Percentiles rank a stretch among this genome's conserved stretches.
Conservation (phyloP, 1,139 yeast species). For the Pichia sp. region DNA sequence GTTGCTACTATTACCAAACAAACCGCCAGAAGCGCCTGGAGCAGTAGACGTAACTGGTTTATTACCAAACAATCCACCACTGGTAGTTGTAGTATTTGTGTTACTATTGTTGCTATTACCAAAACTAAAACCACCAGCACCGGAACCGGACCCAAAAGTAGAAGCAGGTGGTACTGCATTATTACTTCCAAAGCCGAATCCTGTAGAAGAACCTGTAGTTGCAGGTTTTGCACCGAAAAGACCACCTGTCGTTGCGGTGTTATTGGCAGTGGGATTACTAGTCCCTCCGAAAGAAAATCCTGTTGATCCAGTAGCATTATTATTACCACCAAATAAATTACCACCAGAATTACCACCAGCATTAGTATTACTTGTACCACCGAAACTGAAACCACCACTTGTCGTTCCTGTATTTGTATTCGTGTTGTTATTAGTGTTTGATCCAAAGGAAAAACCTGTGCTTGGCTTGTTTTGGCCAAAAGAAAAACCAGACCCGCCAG, state of each 20-base stretch:
- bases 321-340: background rate
- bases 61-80: constrained; percentile 10
- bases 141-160: constrained; percentile 7
- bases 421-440: constrained; percentile 27
- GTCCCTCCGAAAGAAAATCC: constrained; percentile 39
- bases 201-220: background rate
- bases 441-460: constrained; percentile 38
- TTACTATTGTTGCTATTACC: constrained; percentile 7
- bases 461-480: constrained; percentile 11
- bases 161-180: constrained; percentile 3
- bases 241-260: constrained; percentile 10
- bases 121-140: constrained; percentile 13
- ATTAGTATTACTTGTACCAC: constrained; percentile 2
- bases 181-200: constrained; percentile 14
- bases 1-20: constrained; percentile 25
- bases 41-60: background rate
- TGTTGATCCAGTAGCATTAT: constrained; percentile 9
- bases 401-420: constrained; percentile 10
- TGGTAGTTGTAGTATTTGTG: background rate
- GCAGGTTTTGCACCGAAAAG: constrained; percentile 19
- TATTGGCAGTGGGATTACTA: background rate
- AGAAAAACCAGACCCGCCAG: background rate
- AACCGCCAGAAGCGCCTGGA: constrained; percentile 15
- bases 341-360: background rate
- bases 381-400: constrained; percentile 22